Evolutionary conservation across 768 basidiomycete species (phyloP), one percentile per base, ranked within the genome.

Genomic region (Boletus vinaceobasis): DNA sequence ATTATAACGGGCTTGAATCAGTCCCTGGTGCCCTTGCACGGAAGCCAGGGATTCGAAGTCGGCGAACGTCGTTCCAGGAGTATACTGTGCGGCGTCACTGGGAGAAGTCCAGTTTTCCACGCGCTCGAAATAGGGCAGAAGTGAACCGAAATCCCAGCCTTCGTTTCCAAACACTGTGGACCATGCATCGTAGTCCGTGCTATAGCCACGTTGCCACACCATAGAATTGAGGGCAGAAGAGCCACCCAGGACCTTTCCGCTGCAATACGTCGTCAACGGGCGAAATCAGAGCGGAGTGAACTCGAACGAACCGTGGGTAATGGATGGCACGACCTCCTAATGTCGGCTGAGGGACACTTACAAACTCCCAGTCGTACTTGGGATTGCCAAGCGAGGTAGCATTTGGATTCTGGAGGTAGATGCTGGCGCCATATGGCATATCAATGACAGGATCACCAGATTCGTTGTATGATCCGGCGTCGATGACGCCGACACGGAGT

Each of bases 221-320:
- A 47, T 21, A 5, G 5, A 1, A 35, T 52, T 52, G 19, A 52
- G 13, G 14, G 43, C 51, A n/a, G 51, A 52, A 3, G 51, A 52
- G 4, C 51, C 51, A 17, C 51, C 51, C 5, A 52, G 10, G 26
- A 52, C 51, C 23, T 52, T 52, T 17, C 43, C 51, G 32, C 51
- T 52, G 23, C 15, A 7, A 1, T 7, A 31, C 3, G 4, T 11
- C 17, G 15, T 46, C 21, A 52, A 14, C 1, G 14, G 2, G 7
- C 23, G 14, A 39, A 10, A 32, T 38, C 21, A n/a, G 17, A 7
- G 4, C 2, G 2, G 14, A 32, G n/a, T 15, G 19, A 9, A 53
- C n/a, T 26, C 19, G 27, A 9, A 39, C 45, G 29, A 14, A 48
- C 52, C 45, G 44, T 3, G 45, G 29, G 13, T 39, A 48, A 23